These are phyloP conservation scores for Alternaria arborescens DNA, from an alignment of 2,329 filamentous ascomycete genomes.

Conservation along the genomic window DNA sequence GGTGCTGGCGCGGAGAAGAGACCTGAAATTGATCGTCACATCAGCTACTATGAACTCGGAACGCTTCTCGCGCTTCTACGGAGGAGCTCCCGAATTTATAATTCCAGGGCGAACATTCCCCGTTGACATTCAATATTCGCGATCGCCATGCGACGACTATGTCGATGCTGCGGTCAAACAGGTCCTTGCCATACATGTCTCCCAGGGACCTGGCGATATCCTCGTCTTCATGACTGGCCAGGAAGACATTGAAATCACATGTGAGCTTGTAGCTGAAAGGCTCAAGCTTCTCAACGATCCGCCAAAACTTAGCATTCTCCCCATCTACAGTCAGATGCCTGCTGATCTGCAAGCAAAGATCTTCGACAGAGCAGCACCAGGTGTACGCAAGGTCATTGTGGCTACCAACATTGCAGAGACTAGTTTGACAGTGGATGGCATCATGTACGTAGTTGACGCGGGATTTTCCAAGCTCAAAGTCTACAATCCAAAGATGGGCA, in stretches of 20 bases:
- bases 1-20: slow-evolving; percentile 84
- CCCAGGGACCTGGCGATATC: slow-evolving; percentile 91
- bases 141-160: slow-evolving; percentile 95
- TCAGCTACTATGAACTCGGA: slow-evolving; percentile 99
- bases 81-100: slow-evolving; percentile 93
- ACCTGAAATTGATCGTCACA: slow-evolving; percentile 95
- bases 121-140: slow-evolving; percentile 94
- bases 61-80: slow-evolving; percentile 94
- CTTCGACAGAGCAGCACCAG: slow-evolving; percentile 88
- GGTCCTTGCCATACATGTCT: slow-evolving; percentile 93
- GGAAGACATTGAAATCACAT: slow-evolving; percentile 97
- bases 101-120: slow-evolving; percentile 97
- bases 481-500: slow-evolving; percentile 98
- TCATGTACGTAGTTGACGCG: slow-evolving; percentile 98
- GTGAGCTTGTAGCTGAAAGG: slow-evolving; percentile 88
- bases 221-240: slow-evolving; percentile 99
- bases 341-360: slow-evolving; percentile 98
- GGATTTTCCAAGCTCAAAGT: slow-evolving; percentile 98
- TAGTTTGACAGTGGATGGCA: slow-evolving; percentile 95
- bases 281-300: slow-evolving; percentile 91
- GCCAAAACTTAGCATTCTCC: slow-evolving; percentile 90
- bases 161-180: slow-evolving; percentile 97
- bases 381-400: slow-evolving; percentile 95
- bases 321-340: slow-evolving; percentile 99
- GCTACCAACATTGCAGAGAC: slow-evolving; percentile 99